Conservation (phyloP, 805 yeast genomes). For the Yamadazyma olivae region DNA sequence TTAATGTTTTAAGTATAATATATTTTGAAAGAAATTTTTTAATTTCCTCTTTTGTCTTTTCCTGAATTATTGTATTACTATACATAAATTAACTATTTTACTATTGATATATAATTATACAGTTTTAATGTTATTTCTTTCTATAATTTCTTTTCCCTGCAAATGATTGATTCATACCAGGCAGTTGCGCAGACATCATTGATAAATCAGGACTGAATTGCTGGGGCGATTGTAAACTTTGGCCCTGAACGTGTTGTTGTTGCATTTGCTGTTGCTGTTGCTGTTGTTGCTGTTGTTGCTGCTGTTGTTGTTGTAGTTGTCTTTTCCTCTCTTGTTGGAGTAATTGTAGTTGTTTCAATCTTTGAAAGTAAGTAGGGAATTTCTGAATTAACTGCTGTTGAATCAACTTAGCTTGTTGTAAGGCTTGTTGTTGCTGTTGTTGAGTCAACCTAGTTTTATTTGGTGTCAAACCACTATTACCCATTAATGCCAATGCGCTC, state of each 20-base stretch:
- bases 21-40: too few relatives aligned
- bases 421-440: slow-evolving; percentile 43
- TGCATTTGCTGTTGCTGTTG: slow-evolving; percentile 10
- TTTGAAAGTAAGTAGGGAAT: slow-evolving; percentile 36
- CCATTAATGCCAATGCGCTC: slow-evolving; percentile 40
- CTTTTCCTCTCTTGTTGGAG: slow-evolving; percentile 19
- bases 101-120: slow-evolving; percentile 1
- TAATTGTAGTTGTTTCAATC: slow-evolving; percentile 34
- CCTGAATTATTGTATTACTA: not conserved
- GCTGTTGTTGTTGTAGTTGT: slow-evolving; percentile 15
- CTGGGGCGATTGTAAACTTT: not conserved
- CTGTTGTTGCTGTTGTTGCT: slow-evolving; percentile 10
- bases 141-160: not conserved
- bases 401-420: slow-evolving; percentile 37
- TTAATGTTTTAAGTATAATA: too few relatives aligned
- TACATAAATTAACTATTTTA: slow-evolving; percentile 1
- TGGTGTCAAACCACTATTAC: slow-evolving; percentile 42
- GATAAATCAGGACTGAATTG: slow-evolving; percentile 12
- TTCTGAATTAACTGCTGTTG: slow-evolving; percentile 37
- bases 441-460: slow-evolving; percentile 38
- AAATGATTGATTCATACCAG: slow-evolving; percentile 3
- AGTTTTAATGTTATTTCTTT: slow-evolving; percentile 1
- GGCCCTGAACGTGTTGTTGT: slow-evolving; percentile 8
- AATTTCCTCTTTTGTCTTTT: not conserved
- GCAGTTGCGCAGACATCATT: slow-evolving; percentile 17